Conservation (phyloP, 345 rosid genomes). For the Sapria himalayana region DNA sequence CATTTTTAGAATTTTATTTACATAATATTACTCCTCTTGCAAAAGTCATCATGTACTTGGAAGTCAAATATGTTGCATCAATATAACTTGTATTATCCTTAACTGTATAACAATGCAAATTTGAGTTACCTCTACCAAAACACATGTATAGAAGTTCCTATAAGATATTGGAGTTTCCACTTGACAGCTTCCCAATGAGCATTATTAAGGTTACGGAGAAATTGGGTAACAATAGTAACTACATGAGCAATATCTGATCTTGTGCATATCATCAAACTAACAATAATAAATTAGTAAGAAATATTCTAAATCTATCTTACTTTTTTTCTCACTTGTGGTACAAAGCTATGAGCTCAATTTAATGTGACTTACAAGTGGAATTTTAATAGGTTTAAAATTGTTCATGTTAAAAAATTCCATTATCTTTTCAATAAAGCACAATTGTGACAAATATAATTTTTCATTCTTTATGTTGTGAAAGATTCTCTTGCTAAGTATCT, state of each 20-base stretch:
- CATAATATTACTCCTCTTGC: no score
- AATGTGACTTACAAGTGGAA: not conserved
- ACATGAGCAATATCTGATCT: not conserved
- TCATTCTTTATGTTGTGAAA: not conserved
- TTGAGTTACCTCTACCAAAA: not conserved
- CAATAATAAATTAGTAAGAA: not conserved
- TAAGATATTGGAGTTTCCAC: not conserved
- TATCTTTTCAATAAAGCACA: not conserved
- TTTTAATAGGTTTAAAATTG: no score
- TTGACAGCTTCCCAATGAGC: not conserved
- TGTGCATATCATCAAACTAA: not conserved
- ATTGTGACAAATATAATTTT: not conserved
- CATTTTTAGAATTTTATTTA: no score
- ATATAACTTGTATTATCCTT: not conserved
- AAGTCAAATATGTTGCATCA: not conserved
- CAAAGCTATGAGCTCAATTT: no score
- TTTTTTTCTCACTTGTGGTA: no score
- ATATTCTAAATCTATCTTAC: not conserved
- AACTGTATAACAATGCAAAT: not conserved
- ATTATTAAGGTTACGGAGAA: not conserved
- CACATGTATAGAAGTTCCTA: not conserved
- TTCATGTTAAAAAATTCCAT: not conserved
- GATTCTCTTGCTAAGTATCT: not conserved
- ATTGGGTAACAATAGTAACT: not conserved
- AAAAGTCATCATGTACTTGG: no score